Evolutionary conservation across 2,329 filamentous ascomycete genomes (phyloP).

Genomic region (Xylaria hypoxylon): DNA sequence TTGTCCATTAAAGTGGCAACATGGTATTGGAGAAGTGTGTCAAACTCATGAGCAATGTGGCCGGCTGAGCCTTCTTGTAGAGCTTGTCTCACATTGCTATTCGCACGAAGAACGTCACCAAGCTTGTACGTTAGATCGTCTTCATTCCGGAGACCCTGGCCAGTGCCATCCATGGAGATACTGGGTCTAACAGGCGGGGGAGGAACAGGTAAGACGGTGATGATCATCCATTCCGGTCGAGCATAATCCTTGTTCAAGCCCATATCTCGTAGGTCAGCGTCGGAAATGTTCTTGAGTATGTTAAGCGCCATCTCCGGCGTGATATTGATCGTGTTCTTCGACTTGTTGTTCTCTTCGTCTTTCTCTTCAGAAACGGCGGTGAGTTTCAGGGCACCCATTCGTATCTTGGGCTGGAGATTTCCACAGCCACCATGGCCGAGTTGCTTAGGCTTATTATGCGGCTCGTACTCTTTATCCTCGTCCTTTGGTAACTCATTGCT

Average conservation of each 20-base stretch:
- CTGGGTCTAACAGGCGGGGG: slow-evolving; percentile 95
- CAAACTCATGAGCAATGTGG: slow-evolving; percentile 91
- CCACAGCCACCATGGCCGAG: slow-evolving; percentile 90
- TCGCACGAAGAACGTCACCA: slow-evolving; percentile 97
- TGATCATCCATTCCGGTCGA: slow-evolving; percentile 97
- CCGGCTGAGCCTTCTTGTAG: slow-evolving; percentile 91
- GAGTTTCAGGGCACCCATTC: slow-evolving; percentile 86
- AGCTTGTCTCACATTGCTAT: slow-evolving; percentile 91
- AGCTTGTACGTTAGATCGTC: slow-evolving; percentile 99
- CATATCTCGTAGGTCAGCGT: slow-evolving; percentile 85
- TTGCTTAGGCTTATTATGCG: slow-evolving; percentile 65
- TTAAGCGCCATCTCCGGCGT: slow-evolving; percentile 86
- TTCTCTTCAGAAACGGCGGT: slow-evolving; percentile 81
- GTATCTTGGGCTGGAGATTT: slow-evolving; percentile 87
- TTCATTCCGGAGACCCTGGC: slow-evolving; percentile 91
- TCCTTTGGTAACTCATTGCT: slow-evolving; percentile 81
- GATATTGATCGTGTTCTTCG: slow-evolving; percentile 83
- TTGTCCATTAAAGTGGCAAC: slow-evolving; percentile 99
- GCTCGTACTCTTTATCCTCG: slow-evolving; percentile 75
- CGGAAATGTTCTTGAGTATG: slow-evolving; percentile 86
- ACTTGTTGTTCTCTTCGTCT: slow-evolving; percentile 78
- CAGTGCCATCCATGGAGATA: slow-evolving; percentile 96
- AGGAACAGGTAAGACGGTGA: slow-evolving; percentile 94
- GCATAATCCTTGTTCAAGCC: slow-evolving; percentile 95
- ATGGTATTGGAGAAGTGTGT: slow-evolving; percentile 93